These are phyloP conservation scores for Backusella westeae DNA, from an alignment of 192 early-diverging fungal genomes.

Conservation along the genomic window DNA sequence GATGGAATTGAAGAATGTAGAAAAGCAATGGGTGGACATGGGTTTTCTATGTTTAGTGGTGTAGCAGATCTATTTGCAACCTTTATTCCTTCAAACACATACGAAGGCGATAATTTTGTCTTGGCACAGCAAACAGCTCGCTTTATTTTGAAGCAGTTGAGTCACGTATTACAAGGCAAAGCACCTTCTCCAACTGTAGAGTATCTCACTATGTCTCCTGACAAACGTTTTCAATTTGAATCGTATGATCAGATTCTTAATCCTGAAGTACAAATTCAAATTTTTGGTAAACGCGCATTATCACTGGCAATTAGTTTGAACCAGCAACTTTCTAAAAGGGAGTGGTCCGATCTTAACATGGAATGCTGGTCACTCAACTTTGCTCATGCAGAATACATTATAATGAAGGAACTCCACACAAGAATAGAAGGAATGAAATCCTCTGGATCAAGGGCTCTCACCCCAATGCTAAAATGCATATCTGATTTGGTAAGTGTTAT, in stretches of 20 bases:
- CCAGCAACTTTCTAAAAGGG: constrained; percentile 43
- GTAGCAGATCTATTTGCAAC: constrained; percentile 59
- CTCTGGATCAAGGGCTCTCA: constrained; percentile 5
- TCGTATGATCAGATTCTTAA: constrained; percentile 43
- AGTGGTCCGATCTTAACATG: constrained; percentile 68
- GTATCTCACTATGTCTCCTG: constrained; percentile 28
- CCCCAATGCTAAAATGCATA: constrained; percentile 27
- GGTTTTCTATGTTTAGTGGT: constrained; percentile 66
- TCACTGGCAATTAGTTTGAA: constrained; percentile 56
- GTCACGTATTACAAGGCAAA: constrained; percentile 36
- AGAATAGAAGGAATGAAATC: constrained; percentile 27
- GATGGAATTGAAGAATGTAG: constrained; percentile 66
- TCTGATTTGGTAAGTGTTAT: constrained; percentile 11
- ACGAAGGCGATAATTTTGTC: constrained; percentile 67
- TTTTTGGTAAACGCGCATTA: constrained; percentile 68
- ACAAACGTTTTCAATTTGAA: constrained; percentile 12
- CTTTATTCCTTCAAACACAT: constrained; percentile 52
- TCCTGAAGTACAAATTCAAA: constrained; percentile 49
- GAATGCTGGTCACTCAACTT: constrained; percentile 64
- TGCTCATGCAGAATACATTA: constrained; percentile 73
- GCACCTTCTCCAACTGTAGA: constrained; percentile 27
- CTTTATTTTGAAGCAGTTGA: constrained; percentile 65
- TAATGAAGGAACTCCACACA: constrained; percentile 55
- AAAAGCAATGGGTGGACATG: constrained; percentile 72
- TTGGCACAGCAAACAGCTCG: constrained; percentile 69